Evolutionary conservation across 2,329 filamentous ascomycete genomes (phyloP).

Genomic region (Paecilomyces dactylethromorphus): DNA sequence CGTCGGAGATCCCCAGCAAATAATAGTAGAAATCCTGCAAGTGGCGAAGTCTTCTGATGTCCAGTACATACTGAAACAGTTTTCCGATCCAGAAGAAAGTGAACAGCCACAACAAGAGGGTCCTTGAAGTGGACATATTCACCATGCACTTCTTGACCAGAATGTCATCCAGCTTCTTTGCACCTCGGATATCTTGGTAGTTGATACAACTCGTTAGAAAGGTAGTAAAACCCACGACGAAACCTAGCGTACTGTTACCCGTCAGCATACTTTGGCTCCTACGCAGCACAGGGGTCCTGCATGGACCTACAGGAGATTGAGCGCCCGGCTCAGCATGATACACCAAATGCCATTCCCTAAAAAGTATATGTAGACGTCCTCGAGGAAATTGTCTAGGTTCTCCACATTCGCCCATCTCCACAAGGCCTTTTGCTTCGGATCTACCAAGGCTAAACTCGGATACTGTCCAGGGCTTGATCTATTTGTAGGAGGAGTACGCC

Average conservation of each 20-base stretch:
- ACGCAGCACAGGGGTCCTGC: not conserved
- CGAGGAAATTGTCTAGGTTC: slow-evolving; percentile 81
- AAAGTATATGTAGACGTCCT: slow-evolving; percentile 81
- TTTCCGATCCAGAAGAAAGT: slow-evolving; percentile 81
- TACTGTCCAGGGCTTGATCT: slow-evolving; percentile 23
- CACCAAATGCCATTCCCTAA: slow-evolving; percentile 77
- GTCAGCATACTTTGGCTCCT: not conserved
- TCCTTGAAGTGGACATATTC: slow-evolving; percentile 69
- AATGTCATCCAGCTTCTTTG: slow-evolving; percentile 56
- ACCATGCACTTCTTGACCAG: slow-evolving; percentile 68
- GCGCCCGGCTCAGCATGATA: slow-evolving; percentile 63
- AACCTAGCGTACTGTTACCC: slow-evolving; percentile 62
- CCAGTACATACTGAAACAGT: slow-evolving; percentile 64
- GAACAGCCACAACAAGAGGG: slow-evolving; percentile 74
- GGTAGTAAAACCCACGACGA: slow-evolving; percentile 74
- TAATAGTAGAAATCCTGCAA: slow-evolving; percentile 83
- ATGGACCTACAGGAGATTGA: slow-evolving; percentile 63
- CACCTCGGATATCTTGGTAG: slow-evolving; percentile 63
- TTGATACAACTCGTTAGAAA: slow-evolving; percentile 83
- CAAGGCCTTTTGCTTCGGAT: slow-evolving; percentile 70
- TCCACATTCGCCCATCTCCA: slow-evolving; percentile 91
- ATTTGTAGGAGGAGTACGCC: slow-evolving; percentile 12
- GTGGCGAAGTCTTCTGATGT: slow-evolving; percentile 64
- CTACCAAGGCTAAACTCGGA: slow-evolving; percentile 37
- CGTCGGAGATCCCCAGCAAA: slow-evolving; percentile 72